A percentile compares a stretch with the other conserved stretches of the same genome.
These are phyloP conservation scores for Mycena kentingensis DNA, from an alignment of 768 basidiomycete species.

Conservation along the genomic window DNA sequence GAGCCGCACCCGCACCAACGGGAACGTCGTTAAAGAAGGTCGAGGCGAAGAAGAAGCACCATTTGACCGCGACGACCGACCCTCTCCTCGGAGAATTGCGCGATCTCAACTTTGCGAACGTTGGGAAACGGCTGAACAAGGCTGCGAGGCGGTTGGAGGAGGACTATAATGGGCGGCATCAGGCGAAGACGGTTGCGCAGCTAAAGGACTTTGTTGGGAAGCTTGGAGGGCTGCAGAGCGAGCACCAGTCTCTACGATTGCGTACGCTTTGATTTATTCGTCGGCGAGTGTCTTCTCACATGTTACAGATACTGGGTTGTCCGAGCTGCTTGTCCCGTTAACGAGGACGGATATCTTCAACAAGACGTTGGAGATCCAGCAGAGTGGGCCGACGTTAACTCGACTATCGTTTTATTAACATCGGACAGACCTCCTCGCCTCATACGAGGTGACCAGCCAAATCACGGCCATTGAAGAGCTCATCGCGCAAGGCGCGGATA, in stretches of 20 bases:
- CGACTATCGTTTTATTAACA: constrained; percentile 2
- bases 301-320: constrained; percentile 86
- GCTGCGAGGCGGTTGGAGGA: constrained; percentile 86
- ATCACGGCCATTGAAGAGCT: constrained; percentile 88
- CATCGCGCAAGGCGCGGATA: constrained; percentile 82
- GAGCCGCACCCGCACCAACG: constrained; percentile 39
- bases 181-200: constrained; percentile 89
- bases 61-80: constrained; percentile 76
- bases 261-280: constrained; percentile 56
- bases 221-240: constrained; percentile 87
- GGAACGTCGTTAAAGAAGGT: constrained; percentile 60
- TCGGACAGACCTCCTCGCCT: constrained; percentile 83
- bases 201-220: constrained; percentile 95
- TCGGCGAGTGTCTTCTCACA: constrained; percentile 9
- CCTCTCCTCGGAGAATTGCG: constrained; percentile 79
- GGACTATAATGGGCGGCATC: constrained; percentile 87
- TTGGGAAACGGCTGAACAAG: constrained; percentile 79
- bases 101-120: constrained; percentile 89
- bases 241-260: constrained; percentile 85
- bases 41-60: constrained; percentile 86
- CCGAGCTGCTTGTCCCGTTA: constrained; percentile 85
- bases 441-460: constrained; percentile 81
- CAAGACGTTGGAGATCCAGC: constrained; percentile 91
- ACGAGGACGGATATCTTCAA: constrained; percentile 90
- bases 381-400: constrained; percentile 63